Evolutionary conservation across 805 yeast species (phyloP), one percentile per base, ranked within the genome.

Genomic region (Cyberlindnera meyerae): DNA sequence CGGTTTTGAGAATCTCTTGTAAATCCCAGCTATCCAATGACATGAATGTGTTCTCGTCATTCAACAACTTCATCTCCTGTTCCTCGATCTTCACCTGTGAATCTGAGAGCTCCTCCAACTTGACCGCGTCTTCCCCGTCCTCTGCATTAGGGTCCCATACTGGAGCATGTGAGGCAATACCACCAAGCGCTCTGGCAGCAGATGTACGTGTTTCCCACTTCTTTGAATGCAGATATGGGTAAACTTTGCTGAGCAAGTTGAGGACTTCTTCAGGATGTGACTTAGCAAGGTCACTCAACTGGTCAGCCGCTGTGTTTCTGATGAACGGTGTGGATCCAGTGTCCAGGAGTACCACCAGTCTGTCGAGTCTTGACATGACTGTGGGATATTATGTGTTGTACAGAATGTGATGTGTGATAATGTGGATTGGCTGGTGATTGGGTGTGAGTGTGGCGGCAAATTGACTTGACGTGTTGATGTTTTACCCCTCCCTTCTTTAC

Each of bases 161-260:
- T 1, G 73, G 71, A 1, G 89, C 78, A 58, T 86, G 80, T 29
- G 77, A 75, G 4, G 88, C 90, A 20, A 93, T 88, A 4, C 95
- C 95, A 8, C 97, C 97, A 49, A 93, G 74, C 0, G 98, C 97
- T 37, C 87, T 68, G 1, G 97, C 96, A 1, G 99, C 93, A 1
- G 97, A 79, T 1, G 84, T 81, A 57, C 99, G 73, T 0, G 98
- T 89, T 58, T 93, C 99, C 99, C 99, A 93, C 61, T 81, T 87
- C 40, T 69, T 72, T 18, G 87, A 77, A 52, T 78, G 74, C 40
- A 93, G 68, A 57, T 79, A 93, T 0, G 99, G 97, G 51, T 88
- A 86, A 1, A 93, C 95, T 41, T 97, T 71, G 12, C 95, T 86
- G 24, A 93, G 63, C 28, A 93, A 64, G 40, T 82, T 82, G 36